Percentiles rank a stretch among this genome's conserved stretches.
Conservation (phyloP, 495 filamentous ascomycete genomes). For the Penicillium steckii region DNA sequence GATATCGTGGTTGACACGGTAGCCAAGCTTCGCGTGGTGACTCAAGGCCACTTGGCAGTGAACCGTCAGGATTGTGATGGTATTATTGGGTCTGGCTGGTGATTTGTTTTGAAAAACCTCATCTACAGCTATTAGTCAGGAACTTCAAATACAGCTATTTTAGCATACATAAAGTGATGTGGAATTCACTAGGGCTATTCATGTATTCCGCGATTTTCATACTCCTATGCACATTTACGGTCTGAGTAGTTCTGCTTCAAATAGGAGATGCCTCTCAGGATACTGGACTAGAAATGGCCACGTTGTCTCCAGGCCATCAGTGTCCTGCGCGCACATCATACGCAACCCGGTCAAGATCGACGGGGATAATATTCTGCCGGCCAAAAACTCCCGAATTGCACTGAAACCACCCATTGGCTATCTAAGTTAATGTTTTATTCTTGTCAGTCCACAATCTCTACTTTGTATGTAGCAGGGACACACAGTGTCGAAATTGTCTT, state of each 20-base stretch:
- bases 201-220: not conserved
- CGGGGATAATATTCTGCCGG: too few species aligned
- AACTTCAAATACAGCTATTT: not conserved
- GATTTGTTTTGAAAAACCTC: not conserved
- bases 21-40: not conserved
- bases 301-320: too few species aligned
- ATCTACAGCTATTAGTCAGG: not conserved
- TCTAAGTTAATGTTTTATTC: too few species aligned
- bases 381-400: too few species aligned
- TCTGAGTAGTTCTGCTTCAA: not conserved
- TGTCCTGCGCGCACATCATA: too few species aligned
- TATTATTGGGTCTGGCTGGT: not conserved
- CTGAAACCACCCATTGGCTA: too few species aligned
- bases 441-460: too few species aligned
- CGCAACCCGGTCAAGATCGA: too few species aligned
- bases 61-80: not conserved
- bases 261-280: not conserved
- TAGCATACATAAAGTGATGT: not conserved
- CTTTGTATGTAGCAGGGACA: too few species aligned
- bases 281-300: not conserved
- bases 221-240: not conserved
- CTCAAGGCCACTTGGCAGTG: not conserved
- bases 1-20: not conserved
- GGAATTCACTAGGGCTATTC: not conserved
- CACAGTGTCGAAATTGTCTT: too few species aligned